phyloP scores from a whole-genome alignment of 257 asterid genomes.

The Nemophila menziesii region DNA sequence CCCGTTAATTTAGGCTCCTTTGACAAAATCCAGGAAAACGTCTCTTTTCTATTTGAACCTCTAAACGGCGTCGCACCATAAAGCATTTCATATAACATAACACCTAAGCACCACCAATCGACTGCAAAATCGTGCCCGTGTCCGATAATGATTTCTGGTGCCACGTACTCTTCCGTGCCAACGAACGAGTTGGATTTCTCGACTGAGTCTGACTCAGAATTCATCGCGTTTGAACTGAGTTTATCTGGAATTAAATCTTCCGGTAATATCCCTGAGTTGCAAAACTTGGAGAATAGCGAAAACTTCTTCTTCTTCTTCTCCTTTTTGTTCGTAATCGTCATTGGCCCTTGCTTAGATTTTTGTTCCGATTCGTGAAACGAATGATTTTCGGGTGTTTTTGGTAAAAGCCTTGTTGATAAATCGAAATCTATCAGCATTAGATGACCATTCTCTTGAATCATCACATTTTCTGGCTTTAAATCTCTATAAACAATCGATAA shows the following conservation, averaged over 20 bases:
- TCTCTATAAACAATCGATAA: constrained; percentile 80
- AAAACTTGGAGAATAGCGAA: constrained; percentile 16
- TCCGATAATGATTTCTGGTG: constrained; percentile 78
- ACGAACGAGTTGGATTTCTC: constrained; percentile 86
- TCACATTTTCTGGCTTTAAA: constrained; percentile 89
- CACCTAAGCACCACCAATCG: constrained; percentile 94
- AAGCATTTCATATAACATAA: constrained; percentile 80
- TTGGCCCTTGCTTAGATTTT: constrained; percentile 13
- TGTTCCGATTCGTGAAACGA: constrained; percentile 5
- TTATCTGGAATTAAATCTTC: constrained; percentile 23
- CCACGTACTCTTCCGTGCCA: constrained; percentile 91
- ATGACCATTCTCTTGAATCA: constrained; percentile 85
- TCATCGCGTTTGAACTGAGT: constrained; percentile 17
- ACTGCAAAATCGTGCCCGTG: constrained; percentile 89
- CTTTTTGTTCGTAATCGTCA: constrained; percentile 12
- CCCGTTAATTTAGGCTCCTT: constrained; percentile 58
- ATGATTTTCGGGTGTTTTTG: constrained; percentile 33
- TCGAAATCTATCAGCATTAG: constrained; percentile 88
- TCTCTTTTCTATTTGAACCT: constrained; percentile 63
- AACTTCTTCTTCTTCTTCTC: constrained; percentile 22
- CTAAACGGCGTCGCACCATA: constrained; percentile 84
- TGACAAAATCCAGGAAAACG: constrained; percentile 41
- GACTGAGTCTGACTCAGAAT: constrained; percentile 27
- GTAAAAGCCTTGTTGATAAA: constrained; percentile 62
- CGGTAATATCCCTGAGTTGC: constrained; percentile 37